Base-by-base conservation (phyloP, 768 basidiomycete genomes). In the Hydnomerulius pinastri region DNA sequence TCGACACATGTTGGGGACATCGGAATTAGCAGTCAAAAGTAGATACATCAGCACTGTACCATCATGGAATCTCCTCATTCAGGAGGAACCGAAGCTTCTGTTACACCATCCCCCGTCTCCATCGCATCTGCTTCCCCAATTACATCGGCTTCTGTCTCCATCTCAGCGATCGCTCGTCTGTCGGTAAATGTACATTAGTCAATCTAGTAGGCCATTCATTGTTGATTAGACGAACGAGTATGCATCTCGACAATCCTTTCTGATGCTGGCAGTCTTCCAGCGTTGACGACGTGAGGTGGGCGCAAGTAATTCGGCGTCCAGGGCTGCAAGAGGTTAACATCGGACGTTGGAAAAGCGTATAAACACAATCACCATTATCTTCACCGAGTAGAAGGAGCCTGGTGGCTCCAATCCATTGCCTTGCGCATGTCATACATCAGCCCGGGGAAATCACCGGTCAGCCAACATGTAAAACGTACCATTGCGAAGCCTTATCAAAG, bases 331-430 rank as follows among this genome's bases (percentile, higher is more conserved):
- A 13, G 28, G 24, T 46, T 11, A 46, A 52, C n/a, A 33, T 17
- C 18, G 30, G 36, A 17, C 21, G 38, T 11, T 20, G 21, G 35
- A 35, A 5, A 27, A 29, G 40, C 40, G 15, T 21, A 20, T 17
- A 43, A 17, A n/a, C n/a, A n/a, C 11, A 50, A 81, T 66, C 60
- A 92, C 92, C 77, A 56, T 78, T 65, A 61, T 83, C 76, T 57
- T 90, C 90, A 4, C 86, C 87, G 2, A 96, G 72, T 48, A 82
- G 58, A 39, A 78, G 72, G n/a, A 96, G 68, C 48, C 77, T 77
- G 24, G 77, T 78, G 12, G 73, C 52, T 3, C 73, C 62, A 4
- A 91, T 72, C 74, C 78, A 86, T 69, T 82, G 77, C 89, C 89
- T 90, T 50, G 13, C 40, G 18, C 41, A 30, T 11, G 25, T 40